phyloP scores from a whole-genome alignment of 1,284 basidiomycete species.

The Lignosus rhinocerotis region DNA sequence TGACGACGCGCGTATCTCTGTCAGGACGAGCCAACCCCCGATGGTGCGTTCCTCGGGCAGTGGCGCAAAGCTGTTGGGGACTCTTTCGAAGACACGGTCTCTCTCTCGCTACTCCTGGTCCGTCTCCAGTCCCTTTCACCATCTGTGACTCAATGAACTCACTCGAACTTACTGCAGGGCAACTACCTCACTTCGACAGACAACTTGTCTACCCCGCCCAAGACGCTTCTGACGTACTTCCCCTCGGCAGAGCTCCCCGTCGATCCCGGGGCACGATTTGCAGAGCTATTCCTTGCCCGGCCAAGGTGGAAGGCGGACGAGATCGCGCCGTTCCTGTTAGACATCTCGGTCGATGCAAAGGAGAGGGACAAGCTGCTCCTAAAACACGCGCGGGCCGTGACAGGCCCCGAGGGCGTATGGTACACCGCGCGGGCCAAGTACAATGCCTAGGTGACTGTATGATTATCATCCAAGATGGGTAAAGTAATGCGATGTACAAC shows the following conservation, averaged over 20 bases:
- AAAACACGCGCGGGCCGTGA: slow-evolving; percentile 81
- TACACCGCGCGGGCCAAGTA: slow-evolving; percentile 63
- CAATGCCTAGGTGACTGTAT: slow-evolving; percentile 8
- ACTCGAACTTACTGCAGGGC: slow-evolving; percentile 47
- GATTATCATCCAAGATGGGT: background rate
- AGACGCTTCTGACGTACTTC: slow-evolving; percentile 58
- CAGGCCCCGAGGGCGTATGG: slow-evolving; percentile 65
- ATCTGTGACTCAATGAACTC: background rate
- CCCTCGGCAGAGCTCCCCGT: slow-evolving; percentile 71
- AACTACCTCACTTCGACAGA: slow-evolving; percentile 58
- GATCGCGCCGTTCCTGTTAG: slow-evolving; percentile 77
- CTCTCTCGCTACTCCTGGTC: slow-evolving; percentile 67
- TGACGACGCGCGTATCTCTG: slow-evolving; percentile 4
- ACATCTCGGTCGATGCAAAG: slow-evolving; percentile 80
- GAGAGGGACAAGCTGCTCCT: slow-evolving; percentile 84
- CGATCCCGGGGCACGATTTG: slow-evolving; percentile 76
- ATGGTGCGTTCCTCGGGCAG: slow-evolving; percentile 55
- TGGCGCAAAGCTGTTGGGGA: slow-evolving; percentile 80
- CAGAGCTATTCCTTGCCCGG: slow-evolving; percentile 81
- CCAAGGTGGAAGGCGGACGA: slow-evolving; percentile 78
- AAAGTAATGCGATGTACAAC: background rate
- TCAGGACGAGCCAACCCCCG: slow-evolving; percentile 57
- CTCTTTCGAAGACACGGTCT: slow-evolving; percentile 60
- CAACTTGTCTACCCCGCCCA: slow-evolving; percentile 31
- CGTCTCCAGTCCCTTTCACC: slow-evolving; percentile 26